Base-by-base conservation (phyloP, 192 early-diverging fungal genomes). In the Linnemannia schmuckeri region DNA sequence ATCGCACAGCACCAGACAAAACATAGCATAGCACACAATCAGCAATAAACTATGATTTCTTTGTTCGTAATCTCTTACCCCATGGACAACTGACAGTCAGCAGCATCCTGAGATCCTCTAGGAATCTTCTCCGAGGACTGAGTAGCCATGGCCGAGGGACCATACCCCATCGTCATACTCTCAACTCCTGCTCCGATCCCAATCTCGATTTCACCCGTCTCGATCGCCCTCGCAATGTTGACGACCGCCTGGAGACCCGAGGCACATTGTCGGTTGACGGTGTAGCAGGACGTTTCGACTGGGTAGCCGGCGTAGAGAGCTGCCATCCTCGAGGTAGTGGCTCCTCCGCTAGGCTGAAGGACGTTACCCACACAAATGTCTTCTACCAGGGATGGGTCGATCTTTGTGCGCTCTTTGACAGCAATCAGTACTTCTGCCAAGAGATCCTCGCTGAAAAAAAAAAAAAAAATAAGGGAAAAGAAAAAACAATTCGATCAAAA, bases 341-440 rank as follows among this genome's bases (percentile, higher is more conserved):
- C 97, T 33, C 97, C 97, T 33, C 96, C 96, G 42, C 94, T 94
- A 38, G 96, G 92, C 68, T 96, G 95, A 61, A 96, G 90, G 55
- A 97, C 97, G 72, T 95, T 98, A 69, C 97, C 97, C 35, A 98
- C 96, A 88, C 95, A 96, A 74, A 98, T 95, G 76, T 98, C 97
- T 78, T 98, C 92, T n/a, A 98, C 96, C 33, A 96, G 83, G 27
- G 90, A 88, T 17, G 96, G 95, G 82, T 98, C 96, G 73, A 98
- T 94, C 52, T 94, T 93, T 70, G 94, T 93, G 70, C 94, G 89
- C 40, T 95, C 93, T n/a, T 95, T 84, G 27, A 95, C 82, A 35
- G 93, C 95, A 78, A 94, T 95, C 69, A 98, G 91, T n/a, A 94
- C 93, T 24, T 91, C 91, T 44, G 95, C 95, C 69, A 98, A 88